Conservation (phyloP, 257 asterid genomes). For the Ilex aquifolium region DNA sequence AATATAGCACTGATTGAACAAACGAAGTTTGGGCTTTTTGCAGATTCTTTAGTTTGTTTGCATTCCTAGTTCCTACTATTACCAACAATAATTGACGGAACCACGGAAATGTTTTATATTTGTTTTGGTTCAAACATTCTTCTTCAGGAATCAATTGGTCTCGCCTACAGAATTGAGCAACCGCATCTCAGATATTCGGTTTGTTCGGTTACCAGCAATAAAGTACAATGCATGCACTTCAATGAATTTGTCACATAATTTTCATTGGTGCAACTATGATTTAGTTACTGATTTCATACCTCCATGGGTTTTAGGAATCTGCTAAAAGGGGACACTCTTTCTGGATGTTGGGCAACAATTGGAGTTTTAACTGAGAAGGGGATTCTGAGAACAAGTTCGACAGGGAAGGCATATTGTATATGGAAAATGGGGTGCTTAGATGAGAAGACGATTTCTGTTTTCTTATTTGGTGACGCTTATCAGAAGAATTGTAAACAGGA, state of each 20-base stretch:
- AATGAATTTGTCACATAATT: not conserved
- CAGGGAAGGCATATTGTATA: slow-evolving; percentile 66
- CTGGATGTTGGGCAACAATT: slow-evolving; percentile 95
- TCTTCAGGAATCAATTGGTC: slow-evolving; percentile 60
- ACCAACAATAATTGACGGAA: not conserved
- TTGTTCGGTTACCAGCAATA: slow-evolving; percentile 66
- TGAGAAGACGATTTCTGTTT: slow-evolving; percentile 55
- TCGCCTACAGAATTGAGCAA: slow-evolving; percentile 77
- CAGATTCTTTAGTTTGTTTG: slow-evolving; percentile 1
- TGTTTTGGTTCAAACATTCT: slow-evolving; percentile 2
- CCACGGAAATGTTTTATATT: slow-evolving; percentile 1
- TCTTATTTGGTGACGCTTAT: slow-evolving; percentile 93
- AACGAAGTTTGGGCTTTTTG: not conserved
- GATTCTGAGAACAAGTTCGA: slow-evolving; percentile 64
- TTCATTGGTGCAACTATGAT: not conserved
- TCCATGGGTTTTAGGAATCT: slow-evolving; percentile 39
- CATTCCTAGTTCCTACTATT: not conserved
- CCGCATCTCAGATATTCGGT: slow-evolving; percentile 81
- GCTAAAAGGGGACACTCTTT: slow-evolving; percentile 64
- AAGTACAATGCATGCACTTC: slow-evolving; percentile 40
- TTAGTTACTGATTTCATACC: slow-evolving; percentile 9
- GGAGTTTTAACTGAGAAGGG: slow-evolving; percentile 77
- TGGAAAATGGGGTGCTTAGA: slow-evolving; percentile 83
- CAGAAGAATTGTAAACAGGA: slow-evolving; percentile 56
- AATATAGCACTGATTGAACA: no score